Evolutionary conservation across 192 early-diverging fungal species (phyloP).

Genomic region (Backusella parvicylindrica): DNA sequence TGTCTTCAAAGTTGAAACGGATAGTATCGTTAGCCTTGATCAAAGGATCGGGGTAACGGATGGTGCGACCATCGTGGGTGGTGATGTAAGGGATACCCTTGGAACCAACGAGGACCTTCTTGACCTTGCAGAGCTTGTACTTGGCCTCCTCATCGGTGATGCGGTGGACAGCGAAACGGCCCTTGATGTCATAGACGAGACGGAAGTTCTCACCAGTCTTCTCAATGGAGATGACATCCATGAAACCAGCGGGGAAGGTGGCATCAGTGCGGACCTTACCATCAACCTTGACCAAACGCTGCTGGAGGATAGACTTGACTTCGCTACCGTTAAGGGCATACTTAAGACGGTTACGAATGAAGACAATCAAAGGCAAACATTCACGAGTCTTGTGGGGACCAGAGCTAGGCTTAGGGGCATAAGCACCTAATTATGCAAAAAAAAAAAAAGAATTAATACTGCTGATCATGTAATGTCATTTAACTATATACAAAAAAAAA

Average conservation of each 20-base stretch:
- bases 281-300: conserved; percentile 99
- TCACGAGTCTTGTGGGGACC: conserved; percentile 99
- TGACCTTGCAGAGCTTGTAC: conserved; percentile 99
- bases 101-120: conserved; percentile 89
- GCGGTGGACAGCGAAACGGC: conserved; percentile 99
- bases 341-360: conserved; percentile 99
- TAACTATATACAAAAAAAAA: background rate
- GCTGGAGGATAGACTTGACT: conserved; percentile 94
- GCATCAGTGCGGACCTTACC: conserved; percentile 96
- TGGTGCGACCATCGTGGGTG: no score
- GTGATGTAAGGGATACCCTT: no score
- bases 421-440: conserved; percentile 22
- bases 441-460: conserved; percentile 13
- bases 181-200: conserved; percentile 99
- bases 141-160: conserved; percentile 97
- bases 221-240: conserved; percentile 92
- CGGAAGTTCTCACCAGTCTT: conserved; percentile 99
- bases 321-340: conserved; percentile 98
- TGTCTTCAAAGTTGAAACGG: conserved; percentile 91
- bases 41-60: no score
- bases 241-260: conserved; percentile 96
- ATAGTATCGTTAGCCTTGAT: conserved; percentile 99
- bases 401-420: conserved; percentile 90
- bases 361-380: conserved; percentile 96
- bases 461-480: conserved; percentile 11